Base-by-base conservation (phyloP, 352 stramenopile genomes). In the Pythium monospermum region DNA sequence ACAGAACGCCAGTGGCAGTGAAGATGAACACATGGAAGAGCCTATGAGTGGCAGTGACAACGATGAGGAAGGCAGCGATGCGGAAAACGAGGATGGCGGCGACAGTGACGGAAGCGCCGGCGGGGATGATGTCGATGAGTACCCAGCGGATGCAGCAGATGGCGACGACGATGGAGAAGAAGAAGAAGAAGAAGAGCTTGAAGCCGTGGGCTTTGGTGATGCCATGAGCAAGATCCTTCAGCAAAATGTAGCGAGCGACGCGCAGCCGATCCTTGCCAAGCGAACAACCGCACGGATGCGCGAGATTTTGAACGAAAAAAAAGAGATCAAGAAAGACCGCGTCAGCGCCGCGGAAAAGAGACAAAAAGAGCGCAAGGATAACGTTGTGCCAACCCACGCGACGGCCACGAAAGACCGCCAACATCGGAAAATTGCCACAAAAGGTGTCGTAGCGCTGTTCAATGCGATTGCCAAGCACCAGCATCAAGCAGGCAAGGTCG, bases 381-480 rank as follows among this genome's bases (percentile, higher is more conserved):
- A 88, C 71, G 60, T 79, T 5, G 61, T 91, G 30, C 83, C 83
- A 0, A 59, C 71, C 53, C 66, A 81, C 49, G 64, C 69, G 39
- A 90, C 76, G 1, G 69, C 70, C 6, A 69, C 60, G 3, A 69
- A 85, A 53, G 83, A 93, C 70, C 70, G 80, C 22, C 64, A 77
- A 18, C 57, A 91, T 48, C 77, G 80, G n/a, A 81, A 73, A 64
- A 87, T 90, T 50, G 79, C 83, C 26, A 93, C 83, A 5, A 91
- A 90, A 70, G 83, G 83, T 63, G 83, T 93, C 38, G 83, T 93
- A 15, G 79, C 83, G 25, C 57, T 93, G 22, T 93, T 93, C 53
- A 93, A 93, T 48, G 83, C 83, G 12, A 93, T 93, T 44, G 66
- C 83, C 41, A 91, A 90, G 68, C 83, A 93, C 55, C 83, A 93